phyloP scores from a whole-genome alignment of 1,284 basidiomycete species.

The Cutaneotrichosporon sp. region DNA sequence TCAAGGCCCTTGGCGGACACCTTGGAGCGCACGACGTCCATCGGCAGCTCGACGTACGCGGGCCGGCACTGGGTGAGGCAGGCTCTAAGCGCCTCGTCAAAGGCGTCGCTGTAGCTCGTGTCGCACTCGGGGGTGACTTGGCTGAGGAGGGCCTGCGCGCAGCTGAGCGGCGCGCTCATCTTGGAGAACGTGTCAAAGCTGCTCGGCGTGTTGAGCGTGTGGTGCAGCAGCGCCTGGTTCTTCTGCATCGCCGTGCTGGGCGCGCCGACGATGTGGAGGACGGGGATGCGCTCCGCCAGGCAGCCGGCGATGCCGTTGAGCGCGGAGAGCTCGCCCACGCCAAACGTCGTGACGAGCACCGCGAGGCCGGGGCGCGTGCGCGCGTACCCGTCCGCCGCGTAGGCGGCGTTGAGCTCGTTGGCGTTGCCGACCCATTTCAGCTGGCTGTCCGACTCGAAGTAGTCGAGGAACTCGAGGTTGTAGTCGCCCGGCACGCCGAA shows the following conservation, averaged over 20 bases:
- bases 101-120: constrained; percentile 63
- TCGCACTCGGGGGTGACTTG: constrained; percentile 54
- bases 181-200: constrained; percentile 74
- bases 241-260: constrained; percentile 60
- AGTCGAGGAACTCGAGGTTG: constrained; percentile 76
- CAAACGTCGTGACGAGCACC: constrained; percentile 74
- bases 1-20: constrained; percentile 68
- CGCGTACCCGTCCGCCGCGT: constrained; percentile 96
- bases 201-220: constrained; percentile 79
- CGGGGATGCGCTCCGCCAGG: constrained; percentile 81
- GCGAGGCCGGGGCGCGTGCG: constrained; percentile 77
- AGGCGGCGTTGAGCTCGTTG: constrained; percentile 83
- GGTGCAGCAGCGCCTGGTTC: constrained; percentile 68
- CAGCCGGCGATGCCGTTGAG: constrained; percentile 57
- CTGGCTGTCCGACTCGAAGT: constrained; percentile 74
- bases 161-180: constrained; percentile 74
- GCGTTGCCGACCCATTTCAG: constrained; percentile 94
- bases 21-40: constrained; percentile 72
- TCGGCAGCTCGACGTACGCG: constrained; percentile 85
- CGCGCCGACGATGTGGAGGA: constrained; percentile 87
- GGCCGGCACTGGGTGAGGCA: constrained; percentile 77
- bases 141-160: constrained; percentile 65
- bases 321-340: constrained; percentile 79
- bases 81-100: constrained; percentile 76
- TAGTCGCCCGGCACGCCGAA: constrained; percentile 94